Evolutionary conservation across 2,329 filamentous ascomycete genomes (phyloP).

Genomic region (Xylaria multiplex): DNA sequence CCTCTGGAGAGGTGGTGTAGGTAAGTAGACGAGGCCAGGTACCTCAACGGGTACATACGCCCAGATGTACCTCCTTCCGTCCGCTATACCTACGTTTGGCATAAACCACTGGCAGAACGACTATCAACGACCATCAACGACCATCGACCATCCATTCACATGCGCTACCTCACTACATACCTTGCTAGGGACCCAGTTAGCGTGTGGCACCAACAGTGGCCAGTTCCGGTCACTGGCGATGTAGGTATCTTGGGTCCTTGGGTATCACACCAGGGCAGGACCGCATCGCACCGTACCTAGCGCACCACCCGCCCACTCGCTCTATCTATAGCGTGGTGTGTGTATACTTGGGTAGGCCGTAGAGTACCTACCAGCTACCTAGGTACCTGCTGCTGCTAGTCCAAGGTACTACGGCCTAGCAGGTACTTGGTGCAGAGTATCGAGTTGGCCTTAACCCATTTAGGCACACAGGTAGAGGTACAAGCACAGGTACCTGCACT

Average conservation of each 20-base stretch:
- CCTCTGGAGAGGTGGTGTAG: slow-evolving; percentile 1
- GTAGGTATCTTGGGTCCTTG: slow-evolving; percentile 1
- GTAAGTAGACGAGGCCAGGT: slow-evolving; percentile 35
- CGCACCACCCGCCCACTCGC: slow-evolving; percentile 10
- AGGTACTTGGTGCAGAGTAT: too few species aligned
- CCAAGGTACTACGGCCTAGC: not conserved
- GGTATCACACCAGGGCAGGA: slow-evolving; percentile 27
- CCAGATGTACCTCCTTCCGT: not conserved
- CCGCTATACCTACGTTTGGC: slow-evolving; percentile 4
- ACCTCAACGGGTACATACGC: slow-evolving; percentile 17
- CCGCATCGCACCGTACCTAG: slow-evolving; percentile 24
- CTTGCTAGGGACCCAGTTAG: slow-evolving; percentile 16
- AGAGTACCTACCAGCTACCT: not conserved
- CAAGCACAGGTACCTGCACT: slow-evolving; percentile 17
- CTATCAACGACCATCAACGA: not conserved
- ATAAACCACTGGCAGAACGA: not conserved
- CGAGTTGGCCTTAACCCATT: slow-evolving; percentile 7
- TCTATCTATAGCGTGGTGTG: not conserved
- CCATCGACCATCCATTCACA: slow-evolving; percentile 13
- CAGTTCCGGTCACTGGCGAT: slow-evolving; percentile 29
- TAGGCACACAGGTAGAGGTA: slow-evolving; percentile 21
- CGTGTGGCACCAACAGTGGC: slow-evolving; percentile 30
- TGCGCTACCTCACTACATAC: slow-evolving; percentile 4
- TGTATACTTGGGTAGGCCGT: not conserved
- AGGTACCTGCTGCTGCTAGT: not conserved